Base-by-base conservation (phyloP, 441 rosid species). In the Euphorbia schlechtendalii region DNA sequence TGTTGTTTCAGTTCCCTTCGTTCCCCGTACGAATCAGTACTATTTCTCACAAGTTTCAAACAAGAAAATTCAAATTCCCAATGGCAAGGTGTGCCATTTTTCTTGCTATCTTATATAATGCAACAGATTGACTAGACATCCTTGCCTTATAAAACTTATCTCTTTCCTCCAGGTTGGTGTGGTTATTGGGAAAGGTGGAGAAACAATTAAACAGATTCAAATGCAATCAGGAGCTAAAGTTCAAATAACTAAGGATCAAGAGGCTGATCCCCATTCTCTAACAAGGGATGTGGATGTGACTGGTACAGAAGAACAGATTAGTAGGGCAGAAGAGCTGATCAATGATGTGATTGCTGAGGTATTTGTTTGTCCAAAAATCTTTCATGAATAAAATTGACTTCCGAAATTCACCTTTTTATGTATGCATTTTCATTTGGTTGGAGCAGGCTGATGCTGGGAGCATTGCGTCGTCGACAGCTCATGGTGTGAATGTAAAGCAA, bases 111-210 rank as follows among this genome's bases (percentile, higher is more conserved):
- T 36, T 14, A 38, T 15, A 3, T 51, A 11, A 8, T 67, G 20
- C 40, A 34, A 34, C 24, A 14, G 40, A 15, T 7, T 60, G 10
- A 52, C 20, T 8, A 8, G 24, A 5, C 34, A 22, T 38, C 17
- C 12, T 25, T 61, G 3, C 28, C n/a, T 30, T 9, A 30, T 5
- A 9, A 12, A 18, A 24, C 3, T 28, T 41, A 8, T 1, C 18
- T 56, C n/a, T 41, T 27, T 25, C 41, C 0, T 28, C 56, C n/a
- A 73, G 76, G 77, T 69, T 34, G 77, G 77, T 17, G 73, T 73
- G 51, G 73, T 69, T 34, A 73, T 73, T 32, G 73, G 77, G 45
- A 73, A 69, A 60, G 73, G 70, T 41, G 76, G 76, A 60, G 77
- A 69, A 56, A 73, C 70, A 6, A 73, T 69, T 3, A 69, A 73